Base-by-base conservation (phyloP, 257 asterid genomes). In the Mitragyna speciosa region DNA sequence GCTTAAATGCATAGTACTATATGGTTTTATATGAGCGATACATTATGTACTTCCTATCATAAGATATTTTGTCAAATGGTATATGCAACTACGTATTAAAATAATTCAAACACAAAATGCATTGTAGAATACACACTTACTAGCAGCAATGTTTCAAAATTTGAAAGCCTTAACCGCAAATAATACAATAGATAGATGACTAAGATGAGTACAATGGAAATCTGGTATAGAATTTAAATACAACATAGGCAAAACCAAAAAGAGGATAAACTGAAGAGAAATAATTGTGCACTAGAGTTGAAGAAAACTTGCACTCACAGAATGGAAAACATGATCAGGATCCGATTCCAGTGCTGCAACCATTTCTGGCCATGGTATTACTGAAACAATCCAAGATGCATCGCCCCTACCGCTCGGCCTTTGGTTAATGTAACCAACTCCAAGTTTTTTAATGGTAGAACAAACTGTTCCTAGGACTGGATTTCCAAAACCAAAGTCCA, bases 391-490 rank as follows among this genome's bases (percentile, higher is more conserved):
- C 94, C 96, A 91, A 17, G 91, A 88, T 20, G 91, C 93, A 47
- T 89, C 90, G 0, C 81, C 85, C 6, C 48, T 26, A 12, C 84
- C 89, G 80, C 87, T 81, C 72, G 78, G 73, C 85, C 94, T 85
- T 82, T 91, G 96, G 76, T 89, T 91, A 12, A 91, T 83, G 45
- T 91, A 89, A 33, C 93, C 92, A 68, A 89, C 93, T 82, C 93
- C 96, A 47, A 91, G 63, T 24, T 83, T 88, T 71, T 89, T 86
- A 67, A 88, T 83, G 30, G 92, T 88, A 16, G 92, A 85, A 64
- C 87, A 87, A 0, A 79, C 89, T 16, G 92, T 91, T 52, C 91
- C 91, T 2, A 89, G 82, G 71, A 89, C 86, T 22, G 93, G 93
- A 79, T 79, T 79, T 26, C 93, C 96, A 17, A 89, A 91, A 11